Conservation (phyloP, 1,139 yeast species). For the Trichomonascaceae sp. region DNA sequence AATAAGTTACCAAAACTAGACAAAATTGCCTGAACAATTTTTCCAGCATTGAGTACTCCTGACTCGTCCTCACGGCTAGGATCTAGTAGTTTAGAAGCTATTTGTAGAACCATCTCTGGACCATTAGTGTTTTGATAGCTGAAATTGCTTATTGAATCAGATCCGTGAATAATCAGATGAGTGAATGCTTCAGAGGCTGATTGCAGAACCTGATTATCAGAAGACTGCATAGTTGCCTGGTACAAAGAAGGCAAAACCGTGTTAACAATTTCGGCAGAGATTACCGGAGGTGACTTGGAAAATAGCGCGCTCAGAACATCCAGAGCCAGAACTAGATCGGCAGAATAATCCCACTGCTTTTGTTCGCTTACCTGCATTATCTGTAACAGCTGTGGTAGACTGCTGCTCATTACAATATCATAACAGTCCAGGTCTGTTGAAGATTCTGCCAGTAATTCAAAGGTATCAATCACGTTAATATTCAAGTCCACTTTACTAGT, state of each 20-base stretch:
- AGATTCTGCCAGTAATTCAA: constrained; percentile 50
- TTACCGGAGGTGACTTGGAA: constrained; percentile 39
- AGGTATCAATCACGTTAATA: constrained; percentile 54
- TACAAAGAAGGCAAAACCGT: constrained; percentile 49
- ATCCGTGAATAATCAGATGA: constrained; percentile 47
- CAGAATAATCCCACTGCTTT: constrained; percentile 27
- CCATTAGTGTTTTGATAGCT: constrained; percentile 38
- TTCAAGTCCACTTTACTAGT: constrained; percentile 66
- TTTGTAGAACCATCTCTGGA: constrained; percentile 47
- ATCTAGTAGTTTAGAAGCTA: constrained; percentile 65
- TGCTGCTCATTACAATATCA: constrained; percentile 41
- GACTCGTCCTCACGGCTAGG: constrained; percentile 74
- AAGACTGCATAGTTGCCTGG: constrained; percentile 46
- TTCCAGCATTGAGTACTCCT: constrained; percentile 58
- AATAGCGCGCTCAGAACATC: constrained; percentile 60
- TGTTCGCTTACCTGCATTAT: constrained; percentile 31
- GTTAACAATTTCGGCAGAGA: constrained; percentile 46
- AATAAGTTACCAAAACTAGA: constrained; percentile 50
- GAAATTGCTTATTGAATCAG: constrained; percentile 26
- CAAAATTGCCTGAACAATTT: constrained; percentile 41
- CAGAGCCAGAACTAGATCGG: constrained; percentile 59
- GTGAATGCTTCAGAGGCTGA: constrained; percentile 71
- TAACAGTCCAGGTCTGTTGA: constrained; percentile 39
- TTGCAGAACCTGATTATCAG: constrained; percentile 78
- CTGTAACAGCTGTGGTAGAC: constrained; percentile 32